phyloP scores from a whole-genome alignment of 805 yeast species.

The Kluyveromyces siamensis region DNA sequence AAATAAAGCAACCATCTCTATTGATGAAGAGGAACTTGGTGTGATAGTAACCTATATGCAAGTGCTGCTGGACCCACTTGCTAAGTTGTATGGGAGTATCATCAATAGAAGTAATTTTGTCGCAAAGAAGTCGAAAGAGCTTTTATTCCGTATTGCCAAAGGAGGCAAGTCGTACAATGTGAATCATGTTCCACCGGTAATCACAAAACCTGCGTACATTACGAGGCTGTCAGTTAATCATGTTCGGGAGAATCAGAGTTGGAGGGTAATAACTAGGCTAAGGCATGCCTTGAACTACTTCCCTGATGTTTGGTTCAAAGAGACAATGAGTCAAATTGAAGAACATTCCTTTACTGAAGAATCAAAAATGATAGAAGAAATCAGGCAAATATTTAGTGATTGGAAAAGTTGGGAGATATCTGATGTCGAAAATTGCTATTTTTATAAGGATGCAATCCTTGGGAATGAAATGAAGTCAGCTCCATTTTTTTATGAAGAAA shows the following conservation, averaged over 20 bases:
- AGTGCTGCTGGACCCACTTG: background rate
- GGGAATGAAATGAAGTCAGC: constrained; percentile 8
- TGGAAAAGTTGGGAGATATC: constrained; percentile 94
- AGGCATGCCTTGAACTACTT: constrained; percentile 60
- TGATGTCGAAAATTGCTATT: constrained; percentile 45
- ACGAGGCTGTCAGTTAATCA: constrained; percentile 65
- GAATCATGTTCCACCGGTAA: constrained; percentile 78
- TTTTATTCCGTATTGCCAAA: constrained; percentile 35
- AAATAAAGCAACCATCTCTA: background rate
- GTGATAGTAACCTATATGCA: background rate
- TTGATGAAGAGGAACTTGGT: background rate
- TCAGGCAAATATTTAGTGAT: constrained; percentile 48
- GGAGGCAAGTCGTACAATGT: constrained; percentile 46
- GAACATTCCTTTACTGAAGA: constrained; percentile 38
- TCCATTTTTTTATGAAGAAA: background rate
- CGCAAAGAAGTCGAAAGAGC: constrained; percentile 18
- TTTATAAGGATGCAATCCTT: constrained; percentile 45
- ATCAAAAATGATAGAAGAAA: constrained; percentile 41
- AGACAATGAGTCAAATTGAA: constrained; percentile 26
- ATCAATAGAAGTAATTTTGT: background rate
- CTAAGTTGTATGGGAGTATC: background rate
- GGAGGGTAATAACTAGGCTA: constrained; percentile 77
- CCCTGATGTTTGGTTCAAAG: constrained; percentile 43
- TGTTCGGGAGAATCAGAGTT: constrained; percentile 70
- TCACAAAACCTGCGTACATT: constrained; percentile 81